Base-by-base conservation (phyloP, 1,139 yeast genomes). In the Debaryomyces udenii region DNA sequence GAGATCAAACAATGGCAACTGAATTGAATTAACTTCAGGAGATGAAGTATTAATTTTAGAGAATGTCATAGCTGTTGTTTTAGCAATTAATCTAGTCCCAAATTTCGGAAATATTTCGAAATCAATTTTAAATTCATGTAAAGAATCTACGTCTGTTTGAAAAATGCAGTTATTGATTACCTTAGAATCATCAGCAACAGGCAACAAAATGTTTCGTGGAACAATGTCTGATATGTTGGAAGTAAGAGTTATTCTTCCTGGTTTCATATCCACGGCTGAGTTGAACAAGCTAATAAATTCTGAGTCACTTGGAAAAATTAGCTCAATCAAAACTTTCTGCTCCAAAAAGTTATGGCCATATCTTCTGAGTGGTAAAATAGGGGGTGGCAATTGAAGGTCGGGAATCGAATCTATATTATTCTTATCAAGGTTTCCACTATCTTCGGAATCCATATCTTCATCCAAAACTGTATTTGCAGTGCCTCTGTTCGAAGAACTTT, bases 321-420 rank as follows among this genome's bases (percentile, higher is more conserved):
- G 67, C 57, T 91, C 96, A 27, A 93, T 77, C 50, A 90, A 81
- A 3, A 88, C 89, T 56, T 87, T 89, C 57, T 85, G 88, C 56
- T 93, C 98, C 55, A 93, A 68, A 66, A 90, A 93, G 62, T 90
- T 93, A 65, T 93, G 99, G 6, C 99, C 99, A 57, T 93, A 93
- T 51, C 96, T 78, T 55, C 97, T 76, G 41, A 93, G 70, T 0
- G 99, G 99, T 37, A 93, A 80, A 40, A 93, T 89, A 9, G 99
- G 99, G 1, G 99, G 99, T 1, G 99, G 99, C 42, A 93, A 72
- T 27, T 90, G 81, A 43, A 93, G 74, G 53, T 89, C 96, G 0
- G 99, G 99, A 38, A 93, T 91, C 16, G 83, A 76, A 52, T 88
- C 96, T 3, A 76, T 66, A 41, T 74, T 80, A 30, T 60, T 60